Evolutionary conservation across 306 rosid species (phyloP), one percentile per base, ranked within the genome.

Genomic region (Rosa rugosa): DNA sequence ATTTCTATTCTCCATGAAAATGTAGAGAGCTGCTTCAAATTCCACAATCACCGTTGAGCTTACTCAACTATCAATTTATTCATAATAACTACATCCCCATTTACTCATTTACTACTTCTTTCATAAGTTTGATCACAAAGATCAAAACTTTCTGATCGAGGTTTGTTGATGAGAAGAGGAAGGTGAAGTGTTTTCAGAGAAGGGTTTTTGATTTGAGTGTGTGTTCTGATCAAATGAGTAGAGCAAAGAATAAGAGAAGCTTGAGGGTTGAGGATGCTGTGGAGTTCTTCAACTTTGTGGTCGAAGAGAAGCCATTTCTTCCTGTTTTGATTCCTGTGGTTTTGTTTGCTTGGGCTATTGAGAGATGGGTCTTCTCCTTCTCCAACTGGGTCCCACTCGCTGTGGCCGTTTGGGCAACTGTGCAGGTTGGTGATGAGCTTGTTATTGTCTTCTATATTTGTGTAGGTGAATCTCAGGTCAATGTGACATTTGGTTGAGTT

Each of bases 331-430:
- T 89, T 77, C 96, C 97, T 80, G 60, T 93, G 73, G 65, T 95
- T 85, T 82, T 93, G 80, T 41, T 88, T 75, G 94, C 86, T 89
- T 95, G 94, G 92, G 88, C 67, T 68, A 25, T 95, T 80, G 99
- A 95, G 86, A 91, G 83, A 85, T 95, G 98, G 99, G 40, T 93
- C 57, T 89, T 93, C 81, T 84, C 97, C 77, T 83, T 90, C 79
- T 88, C 99, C 75, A 91, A 85, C 74, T 95, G 98, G 98, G 88
- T 95, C 82, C 97, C 96, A 20, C 85, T 95, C 40, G 86, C 73
- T 8, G 85, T 86, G 71, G 98, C 94, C 53, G 93, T 93, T 0
- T 93, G 98, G 98, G 85, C 91, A 8, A 88, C 97, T 59, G n/a
- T 86, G 23, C 99, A 95, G 99, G 99, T 95, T 47, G 44, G 41